A percentile compares a stretch with the other conserved stretches of the same genome.
These are phyloP conservation scores for Lophium mytilinum DNA, from an alignment of 495 filamentous ascomycete species.

Conservation along the genomic window DNA sequence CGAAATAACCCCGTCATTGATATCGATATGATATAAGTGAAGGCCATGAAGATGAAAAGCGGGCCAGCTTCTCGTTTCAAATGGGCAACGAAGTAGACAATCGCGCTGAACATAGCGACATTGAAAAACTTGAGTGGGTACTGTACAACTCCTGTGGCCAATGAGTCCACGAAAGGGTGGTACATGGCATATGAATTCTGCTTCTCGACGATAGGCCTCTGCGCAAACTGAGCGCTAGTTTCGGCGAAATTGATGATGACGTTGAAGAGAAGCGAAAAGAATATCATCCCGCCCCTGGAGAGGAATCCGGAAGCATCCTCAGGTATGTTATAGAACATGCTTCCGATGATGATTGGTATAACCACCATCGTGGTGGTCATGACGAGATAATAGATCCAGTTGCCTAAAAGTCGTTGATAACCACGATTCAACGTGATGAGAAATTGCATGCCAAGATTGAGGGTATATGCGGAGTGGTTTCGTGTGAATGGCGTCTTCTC, in stretches of 20 bases:
- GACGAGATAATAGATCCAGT: neutral
- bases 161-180: neutral
- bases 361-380: neutral
- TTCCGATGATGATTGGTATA: neutral
- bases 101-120: neutral
- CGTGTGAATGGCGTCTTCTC: neutral
- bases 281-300: neutral
- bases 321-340: neutral
- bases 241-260: neutral
- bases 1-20: neutral
- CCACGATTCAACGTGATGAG: neutral
- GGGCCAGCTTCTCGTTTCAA: neutral
- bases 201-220: neutral
- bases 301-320: neutral
- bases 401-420: neutral
- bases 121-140: neutral
- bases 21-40: neutral
- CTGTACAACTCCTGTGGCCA: neutral
- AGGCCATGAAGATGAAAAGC: neutral
- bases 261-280: neutral
- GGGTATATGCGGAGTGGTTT: neutral
- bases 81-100: neutral
- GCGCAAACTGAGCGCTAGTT: neutral
- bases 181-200: neutral
- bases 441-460: neutral